Evolutionary conservation across 2,329 filamentous ascomycete genomes (phyloP), one percentile per base, ranked within the genome.

Genomic region (Xylaria polymorpha): DNA sequence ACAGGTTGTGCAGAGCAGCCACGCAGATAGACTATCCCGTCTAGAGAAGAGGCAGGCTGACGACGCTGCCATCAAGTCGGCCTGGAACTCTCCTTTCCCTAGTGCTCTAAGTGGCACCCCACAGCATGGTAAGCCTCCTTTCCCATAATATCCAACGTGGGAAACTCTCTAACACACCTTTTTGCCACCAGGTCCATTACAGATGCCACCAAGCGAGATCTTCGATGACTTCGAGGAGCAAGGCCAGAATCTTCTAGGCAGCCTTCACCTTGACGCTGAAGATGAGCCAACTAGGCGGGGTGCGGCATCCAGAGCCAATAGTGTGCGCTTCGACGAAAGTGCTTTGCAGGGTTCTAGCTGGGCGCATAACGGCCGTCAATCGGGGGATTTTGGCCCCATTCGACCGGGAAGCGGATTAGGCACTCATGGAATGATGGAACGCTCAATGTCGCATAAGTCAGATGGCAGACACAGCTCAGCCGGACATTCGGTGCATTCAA

Each of bases 31-130:
- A 77, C 79, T 92, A 63, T 80, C 86, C 69, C 83, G 88, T 71
- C 79, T 92, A 61, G 90, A 92, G 78, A 90, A 89, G 75, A 88
- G 89, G 56, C 88, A 91, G 77, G 88, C 89, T 41, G 89, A 91
- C 73, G 88, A 91, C 80, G 87, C 88, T 59, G 86, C 88, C 39
- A 81, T 91, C 69, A 97, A 95, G 81, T 97, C 92, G 70, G 92
- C 97, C 66, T 99, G 96, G 96, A 91, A 92, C 72, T 97, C 94
- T 65, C 94, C 94, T 18, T 98, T 98, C 78, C 94, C 95, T n/a
- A 91, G 91, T 72, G 89, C 94, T 46, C 80, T 97, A 67, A 90
- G 91, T 74, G 92, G 93, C 64, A 94, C 94, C 55, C 92, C 94
- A 63, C 92, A 97, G 79, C 92, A 97, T 84, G 94, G 95, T 97